A percentile compares a stretch with the other conserved stretches of the same genome.
These are phyloP conservation scores for Lactarius sanguifluus DNA, from an alignment of 768 basidiomycete genomes.

Conservation along the genomic window DNA sequence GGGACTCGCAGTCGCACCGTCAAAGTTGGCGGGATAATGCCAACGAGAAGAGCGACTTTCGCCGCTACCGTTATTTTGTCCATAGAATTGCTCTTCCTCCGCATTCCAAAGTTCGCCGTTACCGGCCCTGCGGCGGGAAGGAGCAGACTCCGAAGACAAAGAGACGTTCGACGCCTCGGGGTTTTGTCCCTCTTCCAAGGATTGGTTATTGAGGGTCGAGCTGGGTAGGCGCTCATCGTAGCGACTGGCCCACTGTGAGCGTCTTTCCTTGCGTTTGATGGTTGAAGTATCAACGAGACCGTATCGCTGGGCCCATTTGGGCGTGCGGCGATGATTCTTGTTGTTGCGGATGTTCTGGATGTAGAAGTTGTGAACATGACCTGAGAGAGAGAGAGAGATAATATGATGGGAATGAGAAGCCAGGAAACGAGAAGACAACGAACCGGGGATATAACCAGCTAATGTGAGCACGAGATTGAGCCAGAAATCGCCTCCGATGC, in stretches of 20 bases:
- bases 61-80: constrained; percentile 41
- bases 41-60: constrained; percentile 50
- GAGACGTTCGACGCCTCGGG: constrained; percentile 33
- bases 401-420: constrained; percentile 18
- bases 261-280: constrained; percentile 72
- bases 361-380: constrained; percentile 92
- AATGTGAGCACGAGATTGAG: constrained; percentile 86
- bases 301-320: constrained; percentile 91
- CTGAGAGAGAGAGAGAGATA: constrained; percentile 38
- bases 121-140: constrained; percentile 34
- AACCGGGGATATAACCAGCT: constrained; percentile 87
- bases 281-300: constrained; percentile 83
- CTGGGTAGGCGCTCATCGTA: constrained; percentile 79
- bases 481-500: constrained; percentile 89
- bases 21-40: constrained; percentile 86
- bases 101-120: constrained; percentile 68
- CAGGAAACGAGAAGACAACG: constrained; percentile 26
- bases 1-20: constrained; percentile 42
- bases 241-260: constrained; percentile 83
- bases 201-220: constrained; percentile 67
- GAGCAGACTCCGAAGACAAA: constrained; percentile 34
- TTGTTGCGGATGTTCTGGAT: constrained; percentile 97
- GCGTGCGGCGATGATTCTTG: constrained; percentile 88
- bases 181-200: constrained; percentile 80
- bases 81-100: constrained; percentile 77